Evolutionary conservation across 2,329 filamentous ascomycete species (phyloP), one percentile per base, ranked within the genome.

Genomic region (Paraphaeosphaeria sporulosa): DNA sequence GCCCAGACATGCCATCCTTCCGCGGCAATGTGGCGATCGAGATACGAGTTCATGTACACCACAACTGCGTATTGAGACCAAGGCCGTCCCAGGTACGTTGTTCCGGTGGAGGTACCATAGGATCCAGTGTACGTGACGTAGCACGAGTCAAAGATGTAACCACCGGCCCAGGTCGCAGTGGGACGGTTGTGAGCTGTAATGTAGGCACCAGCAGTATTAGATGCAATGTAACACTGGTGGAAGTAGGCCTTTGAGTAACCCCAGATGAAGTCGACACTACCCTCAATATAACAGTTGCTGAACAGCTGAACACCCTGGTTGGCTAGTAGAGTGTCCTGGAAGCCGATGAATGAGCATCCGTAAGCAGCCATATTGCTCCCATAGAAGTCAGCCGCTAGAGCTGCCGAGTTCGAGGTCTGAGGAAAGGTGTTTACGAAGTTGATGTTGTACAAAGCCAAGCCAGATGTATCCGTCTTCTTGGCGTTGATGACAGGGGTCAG

Each of bases 211-310:
- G 67, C 64, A 2, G 63, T 70, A 42, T 71, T 69, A 32, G 60
- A 62, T 7, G 69, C 62, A 25, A 69, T 67, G 60, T 80, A 79
- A 62, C 79, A 80, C 30, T 76, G 66, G 50, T 84, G 79, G 70
- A 81, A 83, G 82, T 81, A 88, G 54, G 80, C 77, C 57, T 77
- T 71, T 50, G 83, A 79, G 61, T 79, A 67, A 38, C 86, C 81
- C 72, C 87, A 88, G 61, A 86, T 83, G 64, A 86, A 86, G 67
- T 87, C 86, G 55, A 84, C 81, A 23, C 83, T 81, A 25, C 85
- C 85, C 48, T 85, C 81, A 61, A 88, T 85, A 60, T 85, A 83
- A 64, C 81, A 82, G 61, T 82, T 82, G 42, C 80, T 83, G 68
- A 86, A 87, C 23, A 86, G 72, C 65, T 87, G 81, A 61, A 82